Percentiles rank a stretch among this genome's conserved stretches.
Evolutionary conservation across 2,329 filamentous ascomycete genomes (phyloP).

Genomic region (Septoria petroselini): DNA sequence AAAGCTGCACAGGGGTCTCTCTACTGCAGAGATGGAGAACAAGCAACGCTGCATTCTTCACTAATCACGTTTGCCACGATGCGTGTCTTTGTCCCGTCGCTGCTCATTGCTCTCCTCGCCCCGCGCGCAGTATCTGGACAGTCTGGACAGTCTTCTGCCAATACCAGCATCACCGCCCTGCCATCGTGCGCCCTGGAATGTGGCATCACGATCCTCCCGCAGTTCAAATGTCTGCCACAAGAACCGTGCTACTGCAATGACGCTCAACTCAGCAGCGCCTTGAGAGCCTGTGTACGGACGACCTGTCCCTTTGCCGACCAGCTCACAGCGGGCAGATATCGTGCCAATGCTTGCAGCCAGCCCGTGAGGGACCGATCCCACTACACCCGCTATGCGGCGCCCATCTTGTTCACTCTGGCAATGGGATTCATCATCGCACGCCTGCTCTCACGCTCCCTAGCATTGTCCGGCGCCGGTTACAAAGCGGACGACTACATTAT

Average conservation of each 20-base stretch:
- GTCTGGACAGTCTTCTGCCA: no score
- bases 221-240: conserved; percentile 1
- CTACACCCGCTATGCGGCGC: neutral
- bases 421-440: conserved; percentile 4
- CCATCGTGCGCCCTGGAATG: conserved; percentile 5
- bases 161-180: no score
- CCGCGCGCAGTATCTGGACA: no score
- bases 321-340: conserved; percentile 6
- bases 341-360: neutral
- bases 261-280: neutral
- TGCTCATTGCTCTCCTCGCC: no score
- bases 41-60: no score
- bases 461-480: conserved; percentile 1
- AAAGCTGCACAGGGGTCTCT: no score
- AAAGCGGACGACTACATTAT: conserved; percentile 4
- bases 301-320: conserved; percentile 3
- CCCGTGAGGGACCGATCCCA: conserved; percentile 2
- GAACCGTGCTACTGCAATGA: conserved; percentile 12
- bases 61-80: no score
- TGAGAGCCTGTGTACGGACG: neutral
- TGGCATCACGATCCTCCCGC: conserved; percentile 4
- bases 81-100: no score
- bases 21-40: no score
- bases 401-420: conserved; percentile 6
- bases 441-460: conserved; percentile 4